phyloP scores from a whole-genome alignment of 164 flowering plant species.

The Aristolochia fimbriata region DNA sequence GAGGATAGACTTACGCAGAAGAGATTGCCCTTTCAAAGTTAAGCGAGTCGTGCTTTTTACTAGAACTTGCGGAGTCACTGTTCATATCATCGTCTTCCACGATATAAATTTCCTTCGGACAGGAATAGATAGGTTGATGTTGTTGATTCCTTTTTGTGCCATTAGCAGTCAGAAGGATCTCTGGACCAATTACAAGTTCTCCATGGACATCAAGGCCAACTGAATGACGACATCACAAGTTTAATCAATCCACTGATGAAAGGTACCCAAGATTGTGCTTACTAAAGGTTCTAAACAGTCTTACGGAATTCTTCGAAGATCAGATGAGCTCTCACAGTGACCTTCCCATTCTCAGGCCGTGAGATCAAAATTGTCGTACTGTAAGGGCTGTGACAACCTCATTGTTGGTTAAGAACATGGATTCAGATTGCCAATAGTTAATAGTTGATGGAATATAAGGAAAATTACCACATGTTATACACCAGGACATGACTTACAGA shows the following conservation, averaged over 20 bases:
- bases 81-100: conserved; percentile 33
- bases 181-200: conserved; percentile 30
- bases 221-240: conserved; percentile 27
- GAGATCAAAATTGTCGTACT: conserved; percentile 41
- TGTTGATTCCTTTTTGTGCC: conserved; percentile 14
- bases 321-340: conserved; percentile 66
- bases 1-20: conserved; percentile 35
- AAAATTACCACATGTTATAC: background rate
- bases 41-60: conserved; percentile 12
- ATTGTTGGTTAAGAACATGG: background rate
- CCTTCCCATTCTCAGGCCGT: conserved; percentile 52
- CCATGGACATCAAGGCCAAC: conserved; percentile 85
- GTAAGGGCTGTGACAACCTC: conserved; percentile 60
- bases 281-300: background rate
- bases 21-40: conserved; percentile 13
- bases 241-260: background rate
- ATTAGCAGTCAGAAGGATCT: conserved; percentile 17
- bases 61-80: conserved; percentile 13
- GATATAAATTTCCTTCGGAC: conserved; percentile 32
- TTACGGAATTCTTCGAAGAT: conserved; percentile 83
- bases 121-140: conserved; percentile 17
- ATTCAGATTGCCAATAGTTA: background rate
- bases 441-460: background rate
- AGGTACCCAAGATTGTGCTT: background rate
- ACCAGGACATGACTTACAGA: too few species aligned